These are phyloP conservation scores for Aspergillus pseudotamarii DNA, from an alignment of 2,329 filamentous ascomycete genomes.

Conservation along the genomic window DNA sequence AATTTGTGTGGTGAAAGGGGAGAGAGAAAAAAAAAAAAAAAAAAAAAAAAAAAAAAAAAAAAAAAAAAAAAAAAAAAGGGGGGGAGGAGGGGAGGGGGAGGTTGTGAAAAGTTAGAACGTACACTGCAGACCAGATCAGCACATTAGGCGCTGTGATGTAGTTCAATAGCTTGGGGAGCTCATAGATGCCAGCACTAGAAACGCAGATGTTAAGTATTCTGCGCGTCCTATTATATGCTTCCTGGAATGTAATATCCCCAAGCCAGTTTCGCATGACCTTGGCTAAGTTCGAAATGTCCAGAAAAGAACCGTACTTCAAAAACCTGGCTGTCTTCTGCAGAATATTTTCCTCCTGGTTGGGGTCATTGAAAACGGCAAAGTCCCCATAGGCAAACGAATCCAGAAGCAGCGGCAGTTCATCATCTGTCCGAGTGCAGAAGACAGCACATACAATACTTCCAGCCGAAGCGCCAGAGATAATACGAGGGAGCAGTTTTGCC, in stretches of 20 bases:
- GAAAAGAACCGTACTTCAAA: slow-evolving; percentile 79
- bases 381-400: slow-evolving; percentile 76
- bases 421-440: slow-evolving; percentile 75
- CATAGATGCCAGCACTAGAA: slow-evolving; percentile 83
- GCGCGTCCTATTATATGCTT: slow-evolving; percentile 92
- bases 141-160: slow-evolving; percentile 94
- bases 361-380: slow-evolving; percentile 74
- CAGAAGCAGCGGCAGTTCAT: slow-evolving; percentile 72
- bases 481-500: slow-evolving; percentile 73
- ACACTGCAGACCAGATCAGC: slow-evolving; percentile 92
- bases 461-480: slow-evolving; percentile 85
- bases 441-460: slow-evolving; percentile 85
- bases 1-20: not conserved
- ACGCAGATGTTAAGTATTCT: slow-evolving; percentile 93
- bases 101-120: slow-evolving; percentile 39
- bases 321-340: slow-evolving; percentile 71
- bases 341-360: slow-evolving; percentile 62
- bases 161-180: slow-evolving; percentile 83
- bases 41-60: too few species aligned
- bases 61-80: too few species aligned
- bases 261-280: slow-evolving; percentile 79
- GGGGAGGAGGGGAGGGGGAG: too few species aligned
- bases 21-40: not conserved
- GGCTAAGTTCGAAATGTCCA: slow-evolving; percentile 79
- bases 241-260: slow-evolving; percentile 90